A percentile compares a stretch with the other conserved stretches of the same genome.
Conservation (phyloP, 805 yeast species). For the Ogataea pignaliae region DNA sequence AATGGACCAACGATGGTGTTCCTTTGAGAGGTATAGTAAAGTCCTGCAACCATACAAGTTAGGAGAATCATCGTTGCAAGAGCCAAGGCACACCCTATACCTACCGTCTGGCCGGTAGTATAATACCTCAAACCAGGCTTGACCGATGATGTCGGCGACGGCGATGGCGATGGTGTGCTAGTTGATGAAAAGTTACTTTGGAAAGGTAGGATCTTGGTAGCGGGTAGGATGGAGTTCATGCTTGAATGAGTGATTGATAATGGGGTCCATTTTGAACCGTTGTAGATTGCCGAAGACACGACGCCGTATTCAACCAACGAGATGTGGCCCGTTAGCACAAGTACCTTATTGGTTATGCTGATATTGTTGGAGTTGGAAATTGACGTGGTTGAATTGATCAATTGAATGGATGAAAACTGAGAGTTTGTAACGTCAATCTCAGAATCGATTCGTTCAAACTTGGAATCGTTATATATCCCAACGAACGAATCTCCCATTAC, state of each 20-base stretch:
- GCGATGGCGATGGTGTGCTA: slow-evolving; percentile 6
- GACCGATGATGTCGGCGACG: slow-evolving; percentile 4
- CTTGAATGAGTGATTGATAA: slow-evolving; percentile 39
- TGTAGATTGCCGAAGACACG: slow-evolving; percentile 57
- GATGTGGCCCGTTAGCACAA: slow-evolving; percentile 58
- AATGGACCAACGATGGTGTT: slow-evolving; percentile 41
- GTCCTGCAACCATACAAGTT: slow-evolving; percentile 36
- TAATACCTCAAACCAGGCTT: slow-evolving; percentile 19
- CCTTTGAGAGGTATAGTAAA: slow-evolving; percentile 31
- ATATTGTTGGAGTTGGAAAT: slow-evolving; percentile 34
- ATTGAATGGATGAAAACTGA: slow-evolving; percentile 38
- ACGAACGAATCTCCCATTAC: slow-evolving; percentile 37
- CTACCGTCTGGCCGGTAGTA: slow-evolving; percentile 60
- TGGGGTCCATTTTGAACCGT: slow-evolving; percentile 69
- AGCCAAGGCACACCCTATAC: slow-evolving; percentile 65
- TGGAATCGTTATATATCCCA: slow-evolving; percentile 41
- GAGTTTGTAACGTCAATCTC: slow-evolving; percentile 28
- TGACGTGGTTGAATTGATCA: slow-evolving; percentile 19
- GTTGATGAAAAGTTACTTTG: slow-evolving; percentile 1
- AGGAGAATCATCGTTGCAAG: slow-evolving; percentile 44
- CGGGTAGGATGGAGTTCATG: slow-evolving; percentile 19
- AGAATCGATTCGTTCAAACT: slow-evolving; percentile 43
- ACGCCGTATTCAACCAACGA: slow-evolving; percentile 46
- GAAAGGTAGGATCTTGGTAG: slow-evolving; percentile 6
- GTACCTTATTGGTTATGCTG: slow-evolving; percentile 34